Evolutionary conservation across 345 rosid species (phyloP).

Genomic region (Linum lewisii): DNA sequence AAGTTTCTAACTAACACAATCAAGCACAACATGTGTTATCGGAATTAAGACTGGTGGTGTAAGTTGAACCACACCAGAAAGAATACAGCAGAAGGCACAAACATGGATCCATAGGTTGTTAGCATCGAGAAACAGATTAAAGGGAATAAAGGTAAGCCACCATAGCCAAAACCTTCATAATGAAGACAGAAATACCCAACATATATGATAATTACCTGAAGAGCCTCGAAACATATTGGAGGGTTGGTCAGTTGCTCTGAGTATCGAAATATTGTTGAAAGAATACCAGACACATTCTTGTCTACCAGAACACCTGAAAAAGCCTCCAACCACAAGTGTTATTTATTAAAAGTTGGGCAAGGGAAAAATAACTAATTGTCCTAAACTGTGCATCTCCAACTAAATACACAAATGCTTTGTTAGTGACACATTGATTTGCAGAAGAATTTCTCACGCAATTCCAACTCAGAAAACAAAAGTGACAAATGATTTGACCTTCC

Average conservation of each 20-base stretch:
- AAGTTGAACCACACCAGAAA: too few relatives aligned
- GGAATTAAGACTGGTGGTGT: neutral
- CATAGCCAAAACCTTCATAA: neutral
- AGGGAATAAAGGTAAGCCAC: neutral
- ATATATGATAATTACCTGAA: constrained; percentile 47
- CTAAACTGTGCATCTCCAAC: neutral
- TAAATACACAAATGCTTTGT: neutral
- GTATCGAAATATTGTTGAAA: constrained; percentile 40
- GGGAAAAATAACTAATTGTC: neutral
- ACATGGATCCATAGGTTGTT: neutral
- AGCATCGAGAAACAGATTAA: neutral
- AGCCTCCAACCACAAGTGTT: constrained; percentile 22
- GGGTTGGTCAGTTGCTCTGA: constrained; percentile 43
- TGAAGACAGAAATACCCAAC: neutral
- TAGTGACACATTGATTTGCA: neutral
- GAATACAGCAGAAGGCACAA: too few relatives aligned
- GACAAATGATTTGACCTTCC: neutral
- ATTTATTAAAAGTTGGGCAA: constrained; percentile 7
- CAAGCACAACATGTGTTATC: neutral
- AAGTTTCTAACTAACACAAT: neutral
- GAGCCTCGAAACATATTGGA: constrained; percentile 69
- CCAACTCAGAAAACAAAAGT: neutral
- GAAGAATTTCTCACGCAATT: neutral
- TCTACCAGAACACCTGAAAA: constrained; percentile 46
- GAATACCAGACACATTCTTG: constrained; percentile 45